phyloP scores from a whole-genome alignment of 495 filamentous ascomycete genomes.

The Hapsidospora chrysogenum region DNA sequence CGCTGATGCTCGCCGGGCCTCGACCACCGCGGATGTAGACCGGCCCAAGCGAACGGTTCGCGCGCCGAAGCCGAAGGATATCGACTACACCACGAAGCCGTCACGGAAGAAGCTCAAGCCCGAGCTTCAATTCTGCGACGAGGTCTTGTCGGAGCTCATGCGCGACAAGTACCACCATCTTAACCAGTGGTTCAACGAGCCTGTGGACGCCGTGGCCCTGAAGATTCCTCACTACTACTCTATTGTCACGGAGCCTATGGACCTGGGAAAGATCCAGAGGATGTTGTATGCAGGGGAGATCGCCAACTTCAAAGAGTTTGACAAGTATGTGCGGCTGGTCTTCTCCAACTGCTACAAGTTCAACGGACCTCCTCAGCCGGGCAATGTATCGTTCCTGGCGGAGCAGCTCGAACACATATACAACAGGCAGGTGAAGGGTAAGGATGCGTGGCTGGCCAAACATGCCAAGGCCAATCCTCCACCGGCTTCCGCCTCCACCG shows the following conservation, averaged over 20 bases:
- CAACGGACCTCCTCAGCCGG: constrained; percentile 42
- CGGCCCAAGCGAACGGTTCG: constrained; percentile 91
- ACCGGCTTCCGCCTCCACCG: constrained; percentile 5
- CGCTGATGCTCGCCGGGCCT: constrained; percentile 48
- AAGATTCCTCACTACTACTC: constrained; percentile 90
- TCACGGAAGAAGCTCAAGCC: constrained; percentile 85
- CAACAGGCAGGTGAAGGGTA: constrained; percentile 53
- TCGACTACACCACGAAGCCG: constrained; percentile 64
- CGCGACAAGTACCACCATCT: constrained; percentile 51
- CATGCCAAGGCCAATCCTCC: constrained; percentile 45
- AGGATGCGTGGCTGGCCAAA: constrained; percentile 57
- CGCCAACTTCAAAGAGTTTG: constrained; percentile 67
- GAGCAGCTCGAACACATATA: constrained; percentile 56
- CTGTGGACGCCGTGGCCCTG: constrained; percentile 85
- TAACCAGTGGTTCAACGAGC: constrained; percentile 54
- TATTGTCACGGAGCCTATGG: constrained; percentile 93
- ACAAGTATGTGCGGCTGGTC: constrained; percentile 65
- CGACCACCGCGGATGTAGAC: constrained; percentile 50
- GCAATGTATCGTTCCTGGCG: constrained; percentile 59
- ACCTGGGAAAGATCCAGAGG: constrained; percentile 55
- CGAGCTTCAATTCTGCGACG: constrained; percentile 80
- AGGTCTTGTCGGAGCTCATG: constrained; percentile 59
- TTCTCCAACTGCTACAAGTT: constrained; percentile 84
- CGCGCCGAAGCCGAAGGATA: constrained; percentile 69
- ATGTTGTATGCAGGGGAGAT: constrained; percentile 76